Evolutionary conservation across 306 rosid species (phyloP), one percentile per base, ranked within the genome.

Genomic region (Lablab purpureus): DNA sequence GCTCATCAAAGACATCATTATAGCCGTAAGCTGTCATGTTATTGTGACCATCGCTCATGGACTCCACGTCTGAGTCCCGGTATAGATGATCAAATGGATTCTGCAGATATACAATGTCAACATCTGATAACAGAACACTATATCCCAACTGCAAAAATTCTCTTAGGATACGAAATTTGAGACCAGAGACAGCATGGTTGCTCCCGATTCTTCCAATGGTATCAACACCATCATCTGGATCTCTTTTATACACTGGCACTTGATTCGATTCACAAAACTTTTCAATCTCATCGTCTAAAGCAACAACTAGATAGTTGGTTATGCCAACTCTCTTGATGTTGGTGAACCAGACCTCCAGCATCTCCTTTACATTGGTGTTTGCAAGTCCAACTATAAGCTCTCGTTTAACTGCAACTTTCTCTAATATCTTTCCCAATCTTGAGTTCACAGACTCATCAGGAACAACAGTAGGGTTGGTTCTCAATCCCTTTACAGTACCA

Each of bases 71-170:
- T 0, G 97, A 90, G 79, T 94, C 98, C 17, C 97, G 89, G 50
- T 68, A 77, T 21, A 94, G 89, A 86, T 89, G 67, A 74, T 89
- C 13, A 28, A 94, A 94, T 60, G 98, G 98, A 82, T 92, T 92
- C 75, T 94, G 97, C 84, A 92, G 77, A 87, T 90, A 94, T 19
- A 94, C 93, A n/a, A 94, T 92, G 87, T 94, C 97, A 3, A 92
- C 97, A 76, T 94, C 98, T 5, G 99, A 95, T 23, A 92, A 89
- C 83, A 95, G 97, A 86, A 95, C 97, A 59, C 92, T 75, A 34
- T 94, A 90, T 28, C 99, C 97, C 78, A 94, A 73, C 84, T 94
- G 99, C 80, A 92, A 81, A 86, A 94, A 94, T 83, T 94, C 99
- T 84, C 99, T 91, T 77, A 94, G 79, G 40, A 94, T 85, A 25